phyloP scores from a whole-genome alignment of 768 basidiomycete species.

The Suillus tomentosus region DNA sequence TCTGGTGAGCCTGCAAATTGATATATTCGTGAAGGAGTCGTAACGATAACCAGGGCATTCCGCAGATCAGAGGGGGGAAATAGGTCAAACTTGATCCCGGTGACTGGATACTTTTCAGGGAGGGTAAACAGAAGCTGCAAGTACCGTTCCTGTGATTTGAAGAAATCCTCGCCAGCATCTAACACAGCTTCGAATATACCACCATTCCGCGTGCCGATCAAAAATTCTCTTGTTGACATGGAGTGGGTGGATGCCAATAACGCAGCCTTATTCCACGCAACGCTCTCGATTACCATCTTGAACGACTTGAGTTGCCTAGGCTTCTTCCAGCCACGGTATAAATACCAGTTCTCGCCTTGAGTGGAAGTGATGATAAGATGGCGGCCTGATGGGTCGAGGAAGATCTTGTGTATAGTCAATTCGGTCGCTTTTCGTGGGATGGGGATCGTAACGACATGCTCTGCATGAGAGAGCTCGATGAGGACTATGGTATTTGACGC shows the following conservation, averaged over 20 bases:
- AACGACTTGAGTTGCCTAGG: slow-evolving; percentile 77
- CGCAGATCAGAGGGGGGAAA: slow-evolving; percentile 65
- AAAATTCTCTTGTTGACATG: slow-evolving; percentile 79
- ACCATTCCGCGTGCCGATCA: slow-evolving; percentile 86
- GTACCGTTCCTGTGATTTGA: slow-evolving; percentile 86
- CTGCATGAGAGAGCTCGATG: slow-evolving; percentile 86
- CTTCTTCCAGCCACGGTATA: slow-evolving; percentile 81
- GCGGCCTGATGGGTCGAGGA: slow-evolving; percentile 90
- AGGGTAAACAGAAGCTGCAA: slow-evolving; percentile 73
- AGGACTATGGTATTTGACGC: slow-evolving; percentile 76
- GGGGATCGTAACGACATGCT: slow-evolving; percentile 81
- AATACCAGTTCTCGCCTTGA: slow-evolving; percentile 93
- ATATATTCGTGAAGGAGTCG: slow-evolving; percentile 87
- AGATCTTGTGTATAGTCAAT: slow-evolving; percentile 78
- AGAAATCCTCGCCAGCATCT: slow-evolving; percentile 89
- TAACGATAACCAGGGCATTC: slow-evolving; percentile 72
- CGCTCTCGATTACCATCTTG: slow-evolving; percentile 85
- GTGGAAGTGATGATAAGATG: slow-evolving; percentile 86
- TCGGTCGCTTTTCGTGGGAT: slow-evolving; percentile 76
- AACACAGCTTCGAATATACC: slow-evolving; percentile 86
- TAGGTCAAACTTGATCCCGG: slow-evolving; percentile 82
- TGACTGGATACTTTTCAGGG: slow-evolving; percentile 80
- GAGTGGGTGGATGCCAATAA: slow-evolving; percentile 64
- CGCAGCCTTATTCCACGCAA: slow-evolving; percentile 86
- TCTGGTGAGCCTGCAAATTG: slow-evolving; percentile 79